Evolutionary conservation across 441 rosid species (phyloP), one percentile per base, ranked within the genome.

Genomic region (Erysimum pusillum): DNA sequence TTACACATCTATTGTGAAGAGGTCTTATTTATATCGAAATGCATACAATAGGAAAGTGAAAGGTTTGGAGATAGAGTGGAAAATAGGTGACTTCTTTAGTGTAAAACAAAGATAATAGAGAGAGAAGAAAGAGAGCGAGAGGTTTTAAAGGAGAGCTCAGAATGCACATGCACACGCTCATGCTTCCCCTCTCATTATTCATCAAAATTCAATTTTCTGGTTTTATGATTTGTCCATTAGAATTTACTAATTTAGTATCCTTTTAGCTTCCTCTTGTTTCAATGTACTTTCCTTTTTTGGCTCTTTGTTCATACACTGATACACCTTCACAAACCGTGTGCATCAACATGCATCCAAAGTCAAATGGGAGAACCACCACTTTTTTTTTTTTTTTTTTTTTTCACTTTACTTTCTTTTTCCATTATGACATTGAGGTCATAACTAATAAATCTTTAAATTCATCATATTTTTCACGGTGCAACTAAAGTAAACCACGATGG

Each of bases 41-140:
- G 77, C 66, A 74, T 59, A 66, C 17, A 42, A 52, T 44, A 78
- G 25, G 82, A 79, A 78, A 78, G 67, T 63, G 78, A 67, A 78
- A 67, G 65, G 78, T 74, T 42, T 17, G 45, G 17, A 42, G 48
- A 58, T 73, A 73, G 81, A 17, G 67, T 67, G 66, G 66, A 48
- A 79, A 79, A 62, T 60, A 74, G 75, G 75, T 73, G 81, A 73
- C 78, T 46, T 73, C 71, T 79, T 79, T 79, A 54, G 79, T 74
- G 82, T 74, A 68, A 79, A 67, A 73, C 53, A 78, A 22, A 67
- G 44, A 73, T 72, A 20, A 63, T 9, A 70, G 17, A 73, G 63
- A 64, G 62, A 41, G 49, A 54, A 48, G 14, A 38, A 15, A 68
- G 18, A 69, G 7, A 66, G 53, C 67, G 14, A 64, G n/a, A 71